These are phyloP conservation scores for Glomus cerebriforme DNA, from an alignment of 192 early-diverging fungal species.

Conservation along the genomic window DNA sequence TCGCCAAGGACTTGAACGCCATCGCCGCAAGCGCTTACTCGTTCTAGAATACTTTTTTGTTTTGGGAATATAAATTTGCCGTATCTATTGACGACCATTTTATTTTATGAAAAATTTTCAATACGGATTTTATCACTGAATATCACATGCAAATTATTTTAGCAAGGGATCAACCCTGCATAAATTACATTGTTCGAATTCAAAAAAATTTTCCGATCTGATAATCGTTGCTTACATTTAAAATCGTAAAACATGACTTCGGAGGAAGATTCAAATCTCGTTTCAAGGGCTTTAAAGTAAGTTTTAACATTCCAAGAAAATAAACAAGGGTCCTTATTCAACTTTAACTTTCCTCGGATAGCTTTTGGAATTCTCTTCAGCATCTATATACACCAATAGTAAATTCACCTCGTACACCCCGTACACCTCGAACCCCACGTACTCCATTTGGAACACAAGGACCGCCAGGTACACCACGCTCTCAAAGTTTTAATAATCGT, in stretches of 20 bases:
- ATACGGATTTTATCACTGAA: no score
- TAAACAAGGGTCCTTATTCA: neutral
- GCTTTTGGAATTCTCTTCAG: conserved; percentile 17
- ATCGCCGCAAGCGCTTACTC: conserved; percentile 35
- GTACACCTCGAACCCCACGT: neutral
- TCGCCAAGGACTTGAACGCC: conserved; percentile 30
- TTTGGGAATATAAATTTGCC: conserved; percentile 41
- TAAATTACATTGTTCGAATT: no score
- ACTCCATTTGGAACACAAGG: neutral
- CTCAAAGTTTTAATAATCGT: neutral
- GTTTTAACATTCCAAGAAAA: neutral
- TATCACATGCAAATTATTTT: no score
- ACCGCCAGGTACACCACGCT: neutral
- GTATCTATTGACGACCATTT: neutral
- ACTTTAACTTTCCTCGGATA: neutral
- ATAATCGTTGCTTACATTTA: no score
- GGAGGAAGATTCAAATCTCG: neutral
- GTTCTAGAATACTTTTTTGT: conserved; percentile 28
- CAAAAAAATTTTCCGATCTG: no score
- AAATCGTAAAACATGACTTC: neutral
- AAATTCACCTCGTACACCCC: neutral
- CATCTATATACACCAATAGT: neutral
- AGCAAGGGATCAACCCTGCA: no score
- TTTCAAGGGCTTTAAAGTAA: conserved; percentile 12
- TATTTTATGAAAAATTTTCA: neutral